Evolutionary conservation across 352 stramenopile species (phyloP).

Genomic region (Aphanomyces stellatus): DNA sequence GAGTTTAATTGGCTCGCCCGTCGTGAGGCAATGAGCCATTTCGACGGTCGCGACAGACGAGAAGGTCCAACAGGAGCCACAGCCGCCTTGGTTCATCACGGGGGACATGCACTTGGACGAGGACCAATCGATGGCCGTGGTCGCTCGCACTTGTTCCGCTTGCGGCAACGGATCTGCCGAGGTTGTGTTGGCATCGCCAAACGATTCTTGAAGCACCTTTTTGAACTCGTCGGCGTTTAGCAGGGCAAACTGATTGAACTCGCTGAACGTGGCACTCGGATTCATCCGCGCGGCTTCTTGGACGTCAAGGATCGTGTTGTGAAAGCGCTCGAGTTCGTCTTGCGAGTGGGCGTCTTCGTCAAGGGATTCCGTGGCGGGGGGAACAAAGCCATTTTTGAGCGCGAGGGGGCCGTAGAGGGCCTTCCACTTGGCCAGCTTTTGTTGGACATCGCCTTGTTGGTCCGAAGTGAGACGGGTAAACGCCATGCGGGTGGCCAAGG

Average conservation of each 20-base stretch:
- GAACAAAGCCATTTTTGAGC: not conserved
- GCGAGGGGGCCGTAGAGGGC: not conserved
- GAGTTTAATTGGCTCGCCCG: slow-evolving; percentile 26
- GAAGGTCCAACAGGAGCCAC: slow-evolving; percentile 40
- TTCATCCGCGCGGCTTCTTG: slow-evolving; percentile 37
- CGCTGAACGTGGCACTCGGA: not conserved
- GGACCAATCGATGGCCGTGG: slow-evolving; percentile 15
- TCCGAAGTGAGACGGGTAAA: no score
- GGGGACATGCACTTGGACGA: slow-evolving; percentile 19
- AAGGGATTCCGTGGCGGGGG: no score
- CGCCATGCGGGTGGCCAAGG: no score
- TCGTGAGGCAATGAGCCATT: slow-evolving; percentile 23
- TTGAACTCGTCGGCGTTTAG: not conserved
- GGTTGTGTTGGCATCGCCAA: not conserved
- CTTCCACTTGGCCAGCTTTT: not conserved
- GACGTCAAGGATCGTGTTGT: not conserved
- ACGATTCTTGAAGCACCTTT: not conserved
- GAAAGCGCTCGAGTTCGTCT: not conserved
- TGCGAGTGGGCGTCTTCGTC: not conserved
- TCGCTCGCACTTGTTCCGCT: not conserved
- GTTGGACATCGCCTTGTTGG: not conserved
- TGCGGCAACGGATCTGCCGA: no score
- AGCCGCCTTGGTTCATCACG: slow-evolving; percentile 30
- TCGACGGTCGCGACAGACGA: slow-evolving; percentile 27
- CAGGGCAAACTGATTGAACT: not conserved